A percentile compares a stretch with the other conserved stretches of the same genome.
phyloP scores from a whole-genome alignment of 2,329 filamentous ascomycete species.

The Elsinoe arachidis region DNA sequence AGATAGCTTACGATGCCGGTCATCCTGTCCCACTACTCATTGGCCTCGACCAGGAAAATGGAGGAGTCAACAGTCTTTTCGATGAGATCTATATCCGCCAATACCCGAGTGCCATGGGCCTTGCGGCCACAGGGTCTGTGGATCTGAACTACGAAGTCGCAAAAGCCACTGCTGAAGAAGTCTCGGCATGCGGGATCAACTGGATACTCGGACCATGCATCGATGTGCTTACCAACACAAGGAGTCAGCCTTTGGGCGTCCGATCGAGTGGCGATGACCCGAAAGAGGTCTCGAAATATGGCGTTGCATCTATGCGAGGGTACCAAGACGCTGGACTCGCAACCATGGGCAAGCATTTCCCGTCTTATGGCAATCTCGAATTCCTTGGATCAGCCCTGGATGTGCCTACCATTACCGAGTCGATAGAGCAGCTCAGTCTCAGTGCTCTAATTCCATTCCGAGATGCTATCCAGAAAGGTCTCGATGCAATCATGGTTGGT shows the following conservation, averaged over 20 bases:
- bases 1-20: constrained; percentile 80
- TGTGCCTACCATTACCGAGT: constrained; percentile 92
- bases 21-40: constrained; percentile 85
- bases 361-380: constrained; percentile 89
- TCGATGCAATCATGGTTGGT: constrained; percentile 93
- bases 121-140: constrained; percentile 82
- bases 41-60: constrained; percentile 93
- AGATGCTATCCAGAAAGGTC: constrained; percentile 74
- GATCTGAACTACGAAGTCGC: constrained; percentile 83
- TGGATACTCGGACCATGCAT: constrained; percentile 89
- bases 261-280: constrained; percentile 87
- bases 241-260: constrained; percentile 83
- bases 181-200: constrained; percentile 89
- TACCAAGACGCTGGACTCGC: constrained; percentile 85
- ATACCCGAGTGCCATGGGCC: constrained; percentile 93
- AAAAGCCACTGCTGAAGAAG: constrained; percentile 85
- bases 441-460: constrained; percentile 86
- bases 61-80: constrained; percentile 91
- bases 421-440: constrained; percentile 82
- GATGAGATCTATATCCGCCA: constrained; percentile 94
- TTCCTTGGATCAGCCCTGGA: constrained; percentile 86
- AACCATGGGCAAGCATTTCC: constrained; percentile 92
- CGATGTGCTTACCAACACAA: constrained; percentile 86
- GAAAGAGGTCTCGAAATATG: constrained; percentile 88
- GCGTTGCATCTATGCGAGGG: constrained; percentile 81